Evolutionary conservation across 2,329 filamentous ascomycete genomes (phyloP), one percentile per base, ranked within the genome.

Genomic region (Scedosporium dehoogii): DNA sequence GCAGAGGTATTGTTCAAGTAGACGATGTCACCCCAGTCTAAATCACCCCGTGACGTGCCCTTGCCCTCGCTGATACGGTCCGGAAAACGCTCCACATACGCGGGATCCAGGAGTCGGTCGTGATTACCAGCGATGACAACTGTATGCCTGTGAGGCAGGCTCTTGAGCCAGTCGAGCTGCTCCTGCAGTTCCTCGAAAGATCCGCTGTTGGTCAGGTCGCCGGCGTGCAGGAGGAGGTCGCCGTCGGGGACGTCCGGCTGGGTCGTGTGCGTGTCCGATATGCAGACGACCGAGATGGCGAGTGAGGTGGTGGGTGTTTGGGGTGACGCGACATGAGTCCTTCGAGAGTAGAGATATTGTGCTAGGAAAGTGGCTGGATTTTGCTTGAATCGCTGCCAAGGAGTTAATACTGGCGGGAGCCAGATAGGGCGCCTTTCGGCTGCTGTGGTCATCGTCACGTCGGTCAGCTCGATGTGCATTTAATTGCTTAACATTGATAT

Each of bases 1-100:
- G 88, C 74, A 56, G 82, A 77, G 41, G 82, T 80, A 67, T 89
- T 86, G 73, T 96, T 84, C 3, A 96, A 83, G 72, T 96, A 96
- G 68, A 85, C 79, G 58, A 96, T 76, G 53, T 79, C 79, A 61
- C 82, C 86, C 77, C 90, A 86, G 67, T 91, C 78, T 16, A 92
- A 79, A 60, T 58, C 33, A 61, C 63, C 27, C 14, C 21, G 81
- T 14, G 85, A 85, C 21, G 21, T 18, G 33, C 44, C 51, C 29
- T 67, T 64, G 58, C 65, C 44, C 27, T 67, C 62, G 59, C 67
- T 71, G 41, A 68, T 63, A 25, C 55, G 46, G 33, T 58, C 38
- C 14, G 62, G 57, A 1, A 59, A 61, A 16, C 38, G 38, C 2
- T 42, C 58, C 7, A 46, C 58, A 23, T n/a, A 25, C 41, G 79